Evolutionary conservation across 805 yeast genomes (phyloP), one percentile per base, ranked within the genome.

Genomic region (Yamadazyma nakazawae): DNA sequence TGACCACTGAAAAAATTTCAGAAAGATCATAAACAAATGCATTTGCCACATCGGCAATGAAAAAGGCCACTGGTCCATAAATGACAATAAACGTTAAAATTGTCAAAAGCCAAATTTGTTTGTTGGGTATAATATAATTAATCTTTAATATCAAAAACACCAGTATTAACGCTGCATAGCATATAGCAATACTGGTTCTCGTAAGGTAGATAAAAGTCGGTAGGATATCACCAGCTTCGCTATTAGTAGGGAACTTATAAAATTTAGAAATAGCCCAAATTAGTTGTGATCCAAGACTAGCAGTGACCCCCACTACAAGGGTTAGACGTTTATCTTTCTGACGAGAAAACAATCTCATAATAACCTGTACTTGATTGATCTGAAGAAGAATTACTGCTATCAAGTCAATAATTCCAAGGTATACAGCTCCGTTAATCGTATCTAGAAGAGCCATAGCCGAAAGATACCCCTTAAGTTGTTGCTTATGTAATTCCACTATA

Each of bases 131-230:
- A 26, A 85, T 73, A 35, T 75, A 68, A n/a, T 72, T 66, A 34
- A 78, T 62, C 49, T 81, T 82, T 18, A 76, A 70, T 16, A 82
- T 54, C 2, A 79, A 66, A 57, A 76, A 82, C 18, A 82, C 80
- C 10, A 78, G 66, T 28, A 86, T 74, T 36, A 86, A 70, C 9
- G 82, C 81, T 2, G 88, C 82, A 63, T 82, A 88, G 56, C 85
- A 72, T 31, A 85, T 75, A 2, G 87, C 76, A 56, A 85, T 71
- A 4, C 91, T 84, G 36, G 88, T 86, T 48, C 92, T 73, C 37
- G 86, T 74, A 40, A 88, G 67, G 57, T 87, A 88, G 26, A 82
- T 82, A 61, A 88, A 85, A 0, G 91, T 87, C 0, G 91, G 87
- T 12, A 86, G 56, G 19, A 84, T 78, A 16, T 82, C 81, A 36